Evolutionary conservation across 257 asterid species (phyloP), one percentile per base, ranked within the genome.

Genomic region (Nicotiana knightiana): DNA sequence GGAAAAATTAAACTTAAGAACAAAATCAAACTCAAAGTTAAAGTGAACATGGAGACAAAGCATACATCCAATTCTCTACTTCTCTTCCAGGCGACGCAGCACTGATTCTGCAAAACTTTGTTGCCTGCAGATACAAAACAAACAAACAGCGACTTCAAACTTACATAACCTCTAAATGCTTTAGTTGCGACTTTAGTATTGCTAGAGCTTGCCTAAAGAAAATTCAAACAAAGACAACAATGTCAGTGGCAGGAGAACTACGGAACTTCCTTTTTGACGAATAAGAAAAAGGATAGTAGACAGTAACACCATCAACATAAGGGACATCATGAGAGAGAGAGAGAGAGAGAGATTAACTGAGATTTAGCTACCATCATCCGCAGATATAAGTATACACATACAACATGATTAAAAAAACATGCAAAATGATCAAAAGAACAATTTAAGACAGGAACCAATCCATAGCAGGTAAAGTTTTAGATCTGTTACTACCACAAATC

Each of bases 41-140:
- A 7, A 21, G 57, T 26, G 61, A 59, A 66, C 10, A 18, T 35
- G 54, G 76, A 66, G 76, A 37, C 24, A 54, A 37, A 13, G 53
- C n/a, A 67, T 64, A 35, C 11, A 67, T 80, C 59, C 78, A 43
- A 46, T 48, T 73, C 39, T 66, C 85, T 90, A 92, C 85, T 89
- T 85, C 89, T 96, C 97, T 81, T 93, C 94, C 67, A 94, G 86
- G 35, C 93, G 89, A 48, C 92, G 92, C 76, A 96, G 89, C 64
- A 94, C 88, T 4, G 93, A 91, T 66, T 94, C 97, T 12, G 97
- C 97, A 82, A 94, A 94, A 88, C 93, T 89, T 81, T 90, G 93
- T 85, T 94, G 98, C 95, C 97, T 92, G 94, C 86, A 90, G 77
- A 77, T n/a, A 32, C 48, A 73, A 84, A 59, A 51, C 26, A 4